phyloP scores from a whole-genome alignment of 805 yeast genomes.

The Candida nonsorbophila region DNA sequence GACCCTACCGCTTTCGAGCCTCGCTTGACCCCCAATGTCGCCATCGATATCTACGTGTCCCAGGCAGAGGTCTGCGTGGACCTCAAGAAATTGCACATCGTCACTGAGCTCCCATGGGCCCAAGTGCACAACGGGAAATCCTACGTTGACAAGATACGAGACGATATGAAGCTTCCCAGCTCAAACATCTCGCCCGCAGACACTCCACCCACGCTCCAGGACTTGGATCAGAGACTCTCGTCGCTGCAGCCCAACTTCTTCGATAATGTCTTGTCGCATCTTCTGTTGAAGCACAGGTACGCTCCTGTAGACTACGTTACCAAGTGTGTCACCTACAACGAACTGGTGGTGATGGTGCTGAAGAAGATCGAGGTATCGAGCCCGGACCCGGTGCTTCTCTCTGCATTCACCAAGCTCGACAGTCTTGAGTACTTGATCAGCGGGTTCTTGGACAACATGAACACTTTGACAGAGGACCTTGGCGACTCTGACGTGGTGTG shows the following conservation, averaged over 20 bases:
- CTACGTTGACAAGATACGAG: conserved; percentile 53
- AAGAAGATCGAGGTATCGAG: conserved; percentile 57
- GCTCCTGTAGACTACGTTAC: conserved; percentile 51
- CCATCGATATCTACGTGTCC: conserved; percentile 53
- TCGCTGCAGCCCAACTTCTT: conserved; percentile 4
- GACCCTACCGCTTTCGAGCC: conserved; percentile 38
- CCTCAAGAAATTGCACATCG: conserved; percentile 43
- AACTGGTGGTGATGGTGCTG: conserved; percentile 55
- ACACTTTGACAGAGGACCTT: too few relatives aligned
- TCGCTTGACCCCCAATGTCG: conserved; percentile 38
- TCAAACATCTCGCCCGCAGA: conserved; percentile 4
- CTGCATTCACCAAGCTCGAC: conserved; percentile 58
- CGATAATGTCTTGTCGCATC: conserved; percentile 5
- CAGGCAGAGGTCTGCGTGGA: conserved; percentile 64
- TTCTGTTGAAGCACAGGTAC: conserved; percentile 17
- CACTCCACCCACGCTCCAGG: conserved; percentile 8
- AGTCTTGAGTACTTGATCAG: conserved; percentile 50
- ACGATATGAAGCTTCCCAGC: conserved; percentile 40
- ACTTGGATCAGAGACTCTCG: conserved; percentile 10
- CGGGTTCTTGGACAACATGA: conserved; percentile 20
- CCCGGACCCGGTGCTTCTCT: conserved; percentile 63
- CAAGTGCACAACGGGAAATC: conserved; percentile 43
- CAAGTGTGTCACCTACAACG: conserved; percentile 55
- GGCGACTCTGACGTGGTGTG: too few relatives aligned
- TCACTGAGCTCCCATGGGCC: conserved; percentile 61